Conservation (phyloP, 2,329 filamentous ascomycete species). For the Xylaria sp. region DNA sequence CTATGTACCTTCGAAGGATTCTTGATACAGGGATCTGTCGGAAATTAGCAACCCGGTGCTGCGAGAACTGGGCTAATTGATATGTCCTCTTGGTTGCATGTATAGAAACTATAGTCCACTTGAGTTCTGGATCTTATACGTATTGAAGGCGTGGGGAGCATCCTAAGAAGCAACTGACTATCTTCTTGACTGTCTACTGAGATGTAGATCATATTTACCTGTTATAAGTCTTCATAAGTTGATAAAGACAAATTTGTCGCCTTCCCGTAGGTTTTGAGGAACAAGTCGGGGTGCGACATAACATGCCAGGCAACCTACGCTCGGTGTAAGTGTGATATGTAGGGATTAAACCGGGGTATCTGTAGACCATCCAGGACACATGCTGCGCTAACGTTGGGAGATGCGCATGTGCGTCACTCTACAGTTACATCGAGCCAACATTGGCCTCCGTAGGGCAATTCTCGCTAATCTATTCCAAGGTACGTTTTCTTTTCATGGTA, state of each 20-base stretch:
- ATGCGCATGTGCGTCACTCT: constrained; percentile 1
- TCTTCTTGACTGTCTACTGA: neutral
- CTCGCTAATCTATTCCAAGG: neutral
- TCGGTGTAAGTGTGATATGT: neutral
- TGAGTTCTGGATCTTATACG: neutral
- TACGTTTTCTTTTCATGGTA: constrained; percentile 7
- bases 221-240: neutral
- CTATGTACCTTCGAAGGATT: neutral
- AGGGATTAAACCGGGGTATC: neutral
- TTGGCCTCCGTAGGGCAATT: neutral
- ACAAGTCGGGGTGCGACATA: neutral
- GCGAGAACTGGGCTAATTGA: neutral
- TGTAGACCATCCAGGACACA: neutral
- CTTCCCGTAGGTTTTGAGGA: neutral
- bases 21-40: neutral
- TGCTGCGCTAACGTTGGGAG: neutral
- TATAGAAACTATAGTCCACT: neutral
- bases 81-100: too few relatives aligned
- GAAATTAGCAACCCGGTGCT: neutral
- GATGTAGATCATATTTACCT: neutral
- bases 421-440: neutral
- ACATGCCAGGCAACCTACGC: neutral
- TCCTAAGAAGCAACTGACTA: neutral
- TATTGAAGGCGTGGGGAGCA: neutral
- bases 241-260: neutral